Evolutionary conservation across 2,329 filamentous ascomycete genomes (phyloP), one percentile per base, ranked within the genome.

Genomic region (Monosporascus ibericus): DNA sequence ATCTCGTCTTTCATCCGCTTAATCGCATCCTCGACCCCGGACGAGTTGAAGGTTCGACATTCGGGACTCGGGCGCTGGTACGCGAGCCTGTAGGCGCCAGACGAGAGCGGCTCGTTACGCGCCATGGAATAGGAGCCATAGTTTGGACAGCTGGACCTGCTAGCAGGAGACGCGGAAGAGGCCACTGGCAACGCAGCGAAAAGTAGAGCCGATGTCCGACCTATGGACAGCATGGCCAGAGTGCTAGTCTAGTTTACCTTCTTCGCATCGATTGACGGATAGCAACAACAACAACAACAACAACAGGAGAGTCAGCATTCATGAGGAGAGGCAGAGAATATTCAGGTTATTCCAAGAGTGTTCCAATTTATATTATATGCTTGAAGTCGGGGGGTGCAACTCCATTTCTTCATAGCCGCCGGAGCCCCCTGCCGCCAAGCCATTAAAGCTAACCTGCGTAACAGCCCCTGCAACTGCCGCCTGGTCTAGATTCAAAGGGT

Each of bases 41-140:
- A 75, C 3, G 86, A 88, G 52, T 81, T 79, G 70, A 92, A 91
- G 1, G 85, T 89, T 48, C 88, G 83, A 65, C 88, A 92, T 64
- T 78, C 78, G 52, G 75, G 74, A 2, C 77, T 76, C 0, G 88
- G 88, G 54, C 88, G 77, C 49, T 68, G 65, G 50, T 61, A 69
- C 2, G 68, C 62, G 49, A 71, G 64, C 27, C 62, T 57, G 51
- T 64, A 64, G 27, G 58, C 60, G 1, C 68, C 68, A 1, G 57
- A 55, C 22, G 68, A 66, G 39, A 57, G 60, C 15, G 68, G 68
- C 47, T 63, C 59, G 51, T 70, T 67, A 5, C 52, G 58, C 36
- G 48, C 49, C 14, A 60, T 58, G 5, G 67, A 64, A 51, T 64
- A 67, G n/a, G 51, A 58, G 24, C 64, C 57, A 50, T 68, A 69